These are phyloP conservation scores for Phaffia rhodozyma DNA, from an alignment of 1,284 basidiomycete genomes.

Conservation along the genomic window DNA sequence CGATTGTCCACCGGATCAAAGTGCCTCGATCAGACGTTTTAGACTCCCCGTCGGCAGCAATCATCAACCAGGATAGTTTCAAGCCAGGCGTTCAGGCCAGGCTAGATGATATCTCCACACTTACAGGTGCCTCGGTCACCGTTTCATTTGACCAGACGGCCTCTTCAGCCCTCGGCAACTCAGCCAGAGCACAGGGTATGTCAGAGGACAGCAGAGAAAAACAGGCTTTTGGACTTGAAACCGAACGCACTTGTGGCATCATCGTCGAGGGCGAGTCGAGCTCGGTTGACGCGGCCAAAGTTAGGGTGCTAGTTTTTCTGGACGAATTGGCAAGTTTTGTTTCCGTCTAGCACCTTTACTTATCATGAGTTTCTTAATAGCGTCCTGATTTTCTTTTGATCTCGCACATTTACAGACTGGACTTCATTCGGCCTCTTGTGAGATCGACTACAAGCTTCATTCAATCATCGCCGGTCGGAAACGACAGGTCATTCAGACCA, in stretches of 20 bases:
- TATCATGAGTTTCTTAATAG: not conserved
- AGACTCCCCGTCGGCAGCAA: slow-evolving; percentile 52
- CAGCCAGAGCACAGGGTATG: not conserved
- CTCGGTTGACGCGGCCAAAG: slow-evolving; percentile 79
- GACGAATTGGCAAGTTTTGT: slow-evolving; percentile 68
- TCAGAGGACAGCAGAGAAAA: slow-evolving; percentile 10
- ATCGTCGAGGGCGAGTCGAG: slow-evolving; percentile 76
- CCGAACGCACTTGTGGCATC: slow-evolving; percentile 82
- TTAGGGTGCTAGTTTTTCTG: slow-evolving; percentile 80
- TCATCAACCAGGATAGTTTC: slow-evolving; percentile 30
- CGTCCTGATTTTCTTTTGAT: slow-evolving; percentile 6
- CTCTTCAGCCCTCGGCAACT: not conserved
- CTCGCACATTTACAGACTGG: slow-evolving; percentile 48
- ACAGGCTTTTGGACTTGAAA: slow-evolving; percentile 60
- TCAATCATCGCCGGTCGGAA: slow-evolving; percentile 85
- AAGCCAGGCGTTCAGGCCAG: slow-evolving; percentile 76
- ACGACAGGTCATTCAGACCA: slow-evolving; percentile 72
- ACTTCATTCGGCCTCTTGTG: slow-evolving; percentile 75
- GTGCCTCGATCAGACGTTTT: slow-evolving; percentile 86
- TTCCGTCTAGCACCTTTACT: not conserved
- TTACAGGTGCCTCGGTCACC: slow-evolving; percentile 76
- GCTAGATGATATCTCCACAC: slow-evolving; percentile 82
- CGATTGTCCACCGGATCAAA: slow-evolving; percentile 42
- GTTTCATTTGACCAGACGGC: slow-evolving; percentile 39
- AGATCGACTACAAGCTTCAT: slow-evolving; percentile 92